Base-by-base conservation (phyloP, 176 grass and related monocot species). In the Juncus effusus region DNA sequence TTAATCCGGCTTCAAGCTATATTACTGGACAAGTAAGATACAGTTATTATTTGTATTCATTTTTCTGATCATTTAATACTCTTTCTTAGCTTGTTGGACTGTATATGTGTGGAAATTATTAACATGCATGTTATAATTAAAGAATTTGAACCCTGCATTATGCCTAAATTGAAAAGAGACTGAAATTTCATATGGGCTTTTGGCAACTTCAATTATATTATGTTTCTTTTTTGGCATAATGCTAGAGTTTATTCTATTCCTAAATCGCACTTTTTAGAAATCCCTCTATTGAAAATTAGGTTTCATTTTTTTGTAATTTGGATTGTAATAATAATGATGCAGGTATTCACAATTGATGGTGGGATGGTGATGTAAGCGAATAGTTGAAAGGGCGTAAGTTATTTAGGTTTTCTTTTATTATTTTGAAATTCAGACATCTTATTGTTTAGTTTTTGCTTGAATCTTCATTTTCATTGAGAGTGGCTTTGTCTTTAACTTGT, bases 261-360 rank as follows among this genome's bases (percentile, higher is more conserved):
- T n/a, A n/a, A n/a, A n/a, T n/a, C n/a, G n/a, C n/a, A n/a, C n/a
- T n/a, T n/a, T n/a, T n/a, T 36, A 51, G 13, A 40, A 41, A 40
- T 5, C 42, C 38, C 37, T 14, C 36, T 47, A 63, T 64, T 3
- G n/a, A 45, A 44, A 64, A 10, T 64, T 15, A 42, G 13, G 7
- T 64, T 64, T 51, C 7, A 36, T 67, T 68, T 53, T 13, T 57
- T 16, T 57, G 0, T 13, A 13, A 16, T 57, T 1, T 16, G 11
- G 0, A 13, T 57, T 13, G 2, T 57, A 1, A 57, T 57, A 5
- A 57, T 57, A 28, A 58, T 42, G 6, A 2, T 76, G 74, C 80
- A 95, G 86, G 83, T 95, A 42, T 62, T 95, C n/a, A 77, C 86
- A 35, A 72, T 95, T 79, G 90, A 90, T 64, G 90, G 90, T 58